Conservation (phyloP, 2,329 filamentous ascomycete species). For the Phaeosphaeriaceae sp. region DNA sequence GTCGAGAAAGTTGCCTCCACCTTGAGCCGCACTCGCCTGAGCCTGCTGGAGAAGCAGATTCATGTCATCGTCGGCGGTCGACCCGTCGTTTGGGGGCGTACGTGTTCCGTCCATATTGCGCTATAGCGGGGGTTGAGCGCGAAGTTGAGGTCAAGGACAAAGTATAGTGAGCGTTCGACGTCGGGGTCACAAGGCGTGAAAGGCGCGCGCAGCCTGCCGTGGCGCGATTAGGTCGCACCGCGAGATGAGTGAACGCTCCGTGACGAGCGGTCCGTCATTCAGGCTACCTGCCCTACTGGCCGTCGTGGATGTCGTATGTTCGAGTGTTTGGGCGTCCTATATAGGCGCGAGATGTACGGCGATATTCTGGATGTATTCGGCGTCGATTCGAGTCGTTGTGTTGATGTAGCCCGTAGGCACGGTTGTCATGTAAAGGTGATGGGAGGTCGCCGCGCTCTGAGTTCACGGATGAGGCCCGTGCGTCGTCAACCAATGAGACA, state of each 20-base stretch:
- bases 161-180: background rate
- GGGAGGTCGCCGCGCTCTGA: conserved; percentile 8
- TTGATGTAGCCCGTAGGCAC: conserved; percentile 18
- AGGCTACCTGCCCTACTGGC: conserved; percentile 18
- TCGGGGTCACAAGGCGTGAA: background rate
- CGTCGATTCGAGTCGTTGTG: background rate
- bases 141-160: background rate
- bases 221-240: conserved; percentile 17
- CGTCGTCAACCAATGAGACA: conserved; percentile 1
- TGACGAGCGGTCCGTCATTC: conserved; percentile 29
- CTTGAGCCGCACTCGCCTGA: conserved; percentile 24
- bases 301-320: background rate
- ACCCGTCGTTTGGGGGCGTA: conserved; percentile 9
- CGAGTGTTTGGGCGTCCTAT: background rate
- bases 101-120: background rate
- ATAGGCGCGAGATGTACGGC: background rate
- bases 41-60: conserved; percentile 27
- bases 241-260: conserved; percentile 19
- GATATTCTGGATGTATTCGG: background rate
- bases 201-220: conserved; percentile 4
- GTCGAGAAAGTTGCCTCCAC: conserved; percentile 30
- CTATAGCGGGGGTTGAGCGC: conserved; percentile 1
- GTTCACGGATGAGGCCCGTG: background rate
- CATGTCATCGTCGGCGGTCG: conserved; percentile 26
- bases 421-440: conserved; percentile 14